Percentiles rank a stretch among this genome's conserved stretches.
phyloP scores from a whole-genome alignment of 2,329 filamentous ascomycete species.

The Fonsecaea erecta region DNA sequence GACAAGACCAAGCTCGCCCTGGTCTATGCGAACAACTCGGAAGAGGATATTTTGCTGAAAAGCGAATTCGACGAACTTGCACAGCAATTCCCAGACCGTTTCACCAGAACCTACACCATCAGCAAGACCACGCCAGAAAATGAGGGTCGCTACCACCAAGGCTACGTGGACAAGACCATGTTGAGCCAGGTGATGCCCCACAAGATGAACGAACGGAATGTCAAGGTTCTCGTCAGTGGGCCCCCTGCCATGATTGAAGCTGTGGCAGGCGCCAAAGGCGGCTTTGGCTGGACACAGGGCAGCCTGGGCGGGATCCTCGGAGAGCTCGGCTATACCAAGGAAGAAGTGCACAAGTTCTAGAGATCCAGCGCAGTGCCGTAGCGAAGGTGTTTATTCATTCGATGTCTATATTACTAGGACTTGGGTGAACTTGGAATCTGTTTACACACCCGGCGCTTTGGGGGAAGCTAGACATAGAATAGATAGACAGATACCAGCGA shows the following conservation, averaged over 20 bases:
- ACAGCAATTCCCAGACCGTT: constrained; percentile 57
- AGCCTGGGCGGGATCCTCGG: constrained; percentile 56
- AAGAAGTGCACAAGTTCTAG: constrained; percentile 65
- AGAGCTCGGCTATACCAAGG: constrained; percentile 62
- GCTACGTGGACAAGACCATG: constrained; percentile 63
- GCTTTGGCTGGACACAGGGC: constrained; percentile 42
- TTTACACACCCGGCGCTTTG: not conserved
- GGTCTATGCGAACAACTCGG: constrained; percentile 69
- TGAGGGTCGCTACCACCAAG: constrained; percentile 54
- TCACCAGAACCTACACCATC: constrained; percentile 64
- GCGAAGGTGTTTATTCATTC: constrained; percentile 12
- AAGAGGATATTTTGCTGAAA: constrained; percentile 64
- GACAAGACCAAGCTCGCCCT: constrained; percentile 68
- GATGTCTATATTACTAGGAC: constrained; percentile 29
- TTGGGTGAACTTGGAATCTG: not conserved
- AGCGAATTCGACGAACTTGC: constrained; percentile 61
- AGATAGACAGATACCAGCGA: not conserved
- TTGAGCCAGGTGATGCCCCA: constrained; percentile 57
- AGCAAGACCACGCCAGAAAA: constrained; percentile 47
- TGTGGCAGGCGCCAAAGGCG: constrained; percentile 54
- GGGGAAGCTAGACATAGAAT: constrained; percentile 9
- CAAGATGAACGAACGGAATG: constrained; percentile 32
- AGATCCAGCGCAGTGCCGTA: not conserved
- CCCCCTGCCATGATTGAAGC: constrained; percentile 69
- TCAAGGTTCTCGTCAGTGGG: constrained; percentile 71